A percentile compares a stretch with the other conserved stretches of the same genome.
Evolutionary conservation across 2,329 filamentous ascomycete species (phyloP).

Genomic region (Cladophialophora exuberans): DNA sequence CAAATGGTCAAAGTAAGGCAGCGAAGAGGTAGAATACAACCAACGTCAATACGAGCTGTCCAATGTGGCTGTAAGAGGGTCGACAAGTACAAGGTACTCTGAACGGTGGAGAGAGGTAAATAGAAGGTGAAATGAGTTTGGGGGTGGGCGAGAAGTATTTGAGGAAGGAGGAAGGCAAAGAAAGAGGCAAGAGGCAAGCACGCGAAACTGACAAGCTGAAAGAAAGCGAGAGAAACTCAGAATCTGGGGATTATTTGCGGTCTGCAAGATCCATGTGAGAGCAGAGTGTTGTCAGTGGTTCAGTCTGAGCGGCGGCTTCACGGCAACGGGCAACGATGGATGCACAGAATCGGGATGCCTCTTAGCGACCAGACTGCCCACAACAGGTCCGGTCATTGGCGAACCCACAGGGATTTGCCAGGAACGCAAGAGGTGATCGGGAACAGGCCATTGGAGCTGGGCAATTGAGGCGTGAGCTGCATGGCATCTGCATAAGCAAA

Average conservation of each 20-base stretch:
- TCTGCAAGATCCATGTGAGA: slow-evolving; percentile 5
- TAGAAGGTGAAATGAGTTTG: slow-evolving; percentile 17
- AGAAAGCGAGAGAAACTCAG: slow-evolving; percentile 3
- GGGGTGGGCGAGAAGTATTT: slow-evolving; percentile 28
- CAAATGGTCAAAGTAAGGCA: not conserved
- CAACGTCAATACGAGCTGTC: not conserved
- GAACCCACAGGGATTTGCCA: slow-evolving; percentile 21
- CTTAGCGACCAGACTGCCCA: slow-evolving; percentile 11
- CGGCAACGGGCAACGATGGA: slow-evolving; percentile 21
- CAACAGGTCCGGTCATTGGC: not conserved
- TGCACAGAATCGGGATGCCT: slow-evolving; percentile 19
- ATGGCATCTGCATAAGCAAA: slow-evolving; percentile 21
- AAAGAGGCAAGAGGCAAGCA: slow-evolving; percentile 23
- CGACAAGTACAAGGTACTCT: slow-evolving; percentile 4
- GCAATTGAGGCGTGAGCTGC: slow-evolving; percentile 21
- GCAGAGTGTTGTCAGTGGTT: slow-evolving; percentile 9
- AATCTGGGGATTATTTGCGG: slow-evolving; percentile 19
- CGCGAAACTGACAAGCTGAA: slow-evolving; percentile 1
- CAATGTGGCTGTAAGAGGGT: no score
- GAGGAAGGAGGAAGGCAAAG: slow-evolving; percentile 21
- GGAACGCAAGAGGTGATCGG: slow-evolving; percentile 22
- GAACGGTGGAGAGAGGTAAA: slow-evolving; percentile 25
- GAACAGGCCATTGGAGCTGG: slow-evolving; percentile 14
- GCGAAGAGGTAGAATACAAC: slow-evolving; percentile 13
- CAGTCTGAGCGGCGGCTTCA: slow-evolving; percentile 23